Percentiles rank a stretch among this genome's conserved stretches.
These are phyloP conservation scores for Excoecaria agallocha DNA, from an alignment of 345 rosid genomes.

Conservation along the genomic window DNA sequence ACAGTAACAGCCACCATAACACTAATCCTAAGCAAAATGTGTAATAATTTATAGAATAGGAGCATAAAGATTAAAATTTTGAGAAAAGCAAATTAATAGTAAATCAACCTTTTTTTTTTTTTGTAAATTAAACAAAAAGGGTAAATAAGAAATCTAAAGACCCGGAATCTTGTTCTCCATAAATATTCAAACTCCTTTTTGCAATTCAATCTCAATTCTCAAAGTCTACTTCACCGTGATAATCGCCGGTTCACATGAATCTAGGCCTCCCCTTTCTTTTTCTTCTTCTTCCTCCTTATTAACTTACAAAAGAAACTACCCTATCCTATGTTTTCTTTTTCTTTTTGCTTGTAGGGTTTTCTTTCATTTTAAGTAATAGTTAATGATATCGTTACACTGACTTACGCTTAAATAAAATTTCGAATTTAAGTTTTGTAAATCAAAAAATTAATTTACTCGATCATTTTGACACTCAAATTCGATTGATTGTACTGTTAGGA, in stretches of 20 bases:
- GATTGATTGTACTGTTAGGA: too few species aligned
- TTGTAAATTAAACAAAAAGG: not conserved
- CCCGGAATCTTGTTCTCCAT: conserved; percentile 36
- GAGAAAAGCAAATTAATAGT: conserved; percentile 17
- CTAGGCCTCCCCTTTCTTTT: conserved; percentile 33
- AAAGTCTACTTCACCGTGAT: conserved; percentile 54
- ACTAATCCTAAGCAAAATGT: too few species aligned
- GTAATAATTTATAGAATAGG: too few species aligned
- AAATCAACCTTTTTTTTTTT: not conserved
- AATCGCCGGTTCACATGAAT: conserved; percentile 55
- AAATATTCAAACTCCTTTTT: conserved; percentile 15
- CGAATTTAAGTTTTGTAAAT: too few species aligned
- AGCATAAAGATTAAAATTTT: not conserved
- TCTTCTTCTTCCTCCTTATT: not conserved
- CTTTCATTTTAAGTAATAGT: too few species aligned
- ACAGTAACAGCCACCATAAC: too few species aligned
- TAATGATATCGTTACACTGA: too few species aligned
- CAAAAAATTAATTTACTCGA: too few species aligned
- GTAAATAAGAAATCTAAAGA: conserved; percentile 22
- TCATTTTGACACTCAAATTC: too few species aligned
- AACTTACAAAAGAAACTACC: conserved; percentile 13
- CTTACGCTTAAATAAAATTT: too few species aligned
- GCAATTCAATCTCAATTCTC: conserved; percentile 13
- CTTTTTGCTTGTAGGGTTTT: too few species aligned
- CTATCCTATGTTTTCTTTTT: not conserved